Conservation (phyloP, 306 rosid genomes). For the Ziziphus jujuba region DNA sequence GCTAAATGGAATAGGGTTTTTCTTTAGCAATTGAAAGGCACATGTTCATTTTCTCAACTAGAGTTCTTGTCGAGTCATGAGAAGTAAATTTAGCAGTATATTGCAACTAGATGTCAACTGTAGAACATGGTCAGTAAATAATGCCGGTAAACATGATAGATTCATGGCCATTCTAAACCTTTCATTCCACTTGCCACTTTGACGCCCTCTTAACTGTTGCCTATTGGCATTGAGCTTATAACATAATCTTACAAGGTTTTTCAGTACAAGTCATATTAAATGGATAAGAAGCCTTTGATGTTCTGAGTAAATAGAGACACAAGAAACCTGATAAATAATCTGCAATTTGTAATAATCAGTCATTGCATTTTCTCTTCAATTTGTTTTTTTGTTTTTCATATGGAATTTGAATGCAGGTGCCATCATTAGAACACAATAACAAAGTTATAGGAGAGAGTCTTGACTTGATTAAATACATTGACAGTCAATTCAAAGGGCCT, state of each 20-base stretch:
- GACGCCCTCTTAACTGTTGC: no score
- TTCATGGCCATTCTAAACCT: not conserved
- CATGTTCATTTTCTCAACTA: not conserved
- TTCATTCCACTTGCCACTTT: not conserved
- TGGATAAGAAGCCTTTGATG: not conserved
- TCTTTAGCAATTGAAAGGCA: not conserved
- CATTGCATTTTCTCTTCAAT: not conserved
- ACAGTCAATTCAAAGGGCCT: slow-evolving; percentile 54
- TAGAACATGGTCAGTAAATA: no score
- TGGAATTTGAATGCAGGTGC: slow-evolving; percentile 26
- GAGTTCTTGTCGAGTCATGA: no score
- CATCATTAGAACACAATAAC: slow-evolving; percentile 81
- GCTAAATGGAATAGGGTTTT: not conserved
- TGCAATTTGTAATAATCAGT: not conserved
- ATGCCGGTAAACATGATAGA: not conserved
- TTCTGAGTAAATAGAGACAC: not conserved
- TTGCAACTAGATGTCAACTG: no score
- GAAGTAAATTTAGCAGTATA: no score
- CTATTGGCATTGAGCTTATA: not conserved
- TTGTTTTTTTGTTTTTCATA: not conserved
- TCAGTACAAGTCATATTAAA: not conserved
- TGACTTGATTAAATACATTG: slow-evolving; percentile 75
- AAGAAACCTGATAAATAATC: not conserved
- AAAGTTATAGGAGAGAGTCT: slow-evolving; percentile 84
- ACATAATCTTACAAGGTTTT: not conserved